Conservation (phyloP, 106 monocot genomes). For the Apostasia shenzhenica region DNA sequence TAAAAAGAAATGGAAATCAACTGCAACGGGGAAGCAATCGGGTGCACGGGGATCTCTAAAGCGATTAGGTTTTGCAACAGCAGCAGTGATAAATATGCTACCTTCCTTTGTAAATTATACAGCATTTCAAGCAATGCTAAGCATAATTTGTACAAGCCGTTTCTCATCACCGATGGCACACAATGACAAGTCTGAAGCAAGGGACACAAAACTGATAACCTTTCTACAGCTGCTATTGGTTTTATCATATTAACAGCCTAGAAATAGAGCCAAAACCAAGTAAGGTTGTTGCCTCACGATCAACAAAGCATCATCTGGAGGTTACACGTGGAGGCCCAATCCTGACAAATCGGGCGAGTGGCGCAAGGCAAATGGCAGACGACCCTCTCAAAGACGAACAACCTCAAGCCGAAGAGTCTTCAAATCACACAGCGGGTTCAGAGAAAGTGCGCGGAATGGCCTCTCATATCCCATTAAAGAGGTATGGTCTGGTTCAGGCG, state of each 20-base stretch:
- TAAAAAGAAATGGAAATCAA: constrained; percentile 65
- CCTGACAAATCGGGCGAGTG: no score
- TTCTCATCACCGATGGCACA: constrained; percentile 83
- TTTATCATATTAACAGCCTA: constrained; percentile 89
- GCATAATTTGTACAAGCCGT: constrained; percentile 58
- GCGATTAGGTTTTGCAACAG: constrained; percentile 49
- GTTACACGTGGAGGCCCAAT: no score
- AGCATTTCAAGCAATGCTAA: constrained; percentile 83
- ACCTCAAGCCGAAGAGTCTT: no score
- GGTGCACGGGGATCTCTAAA: constrained; percentile 42
- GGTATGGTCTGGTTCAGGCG: no score
- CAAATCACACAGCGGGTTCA: no score
- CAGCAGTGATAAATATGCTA: constrained; percentile 52
- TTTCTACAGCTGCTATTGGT: constrained; percentile 79
- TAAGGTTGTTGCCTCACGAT: not conserved
- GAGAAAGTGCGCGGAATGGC: no score
- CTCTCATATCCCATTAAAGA: no score
- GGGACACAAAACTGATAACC: constrained; percentile 34
- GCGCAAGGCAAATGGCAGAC: no score
- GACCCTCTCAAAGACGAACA: no score
- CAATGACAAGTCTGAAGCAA: constrained; percentile 66
- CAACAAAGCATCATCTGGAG: no score
- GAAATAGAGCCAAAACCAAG: constrained; percentile 12
- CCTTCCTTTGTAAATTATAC: constrained; percentile 92
- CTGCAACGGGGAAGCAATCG: constrained; percentile 43